phyloP scores from a whole-genome alignment of 179 eudicot species.

The Corrigiola litoralis region DNA sequence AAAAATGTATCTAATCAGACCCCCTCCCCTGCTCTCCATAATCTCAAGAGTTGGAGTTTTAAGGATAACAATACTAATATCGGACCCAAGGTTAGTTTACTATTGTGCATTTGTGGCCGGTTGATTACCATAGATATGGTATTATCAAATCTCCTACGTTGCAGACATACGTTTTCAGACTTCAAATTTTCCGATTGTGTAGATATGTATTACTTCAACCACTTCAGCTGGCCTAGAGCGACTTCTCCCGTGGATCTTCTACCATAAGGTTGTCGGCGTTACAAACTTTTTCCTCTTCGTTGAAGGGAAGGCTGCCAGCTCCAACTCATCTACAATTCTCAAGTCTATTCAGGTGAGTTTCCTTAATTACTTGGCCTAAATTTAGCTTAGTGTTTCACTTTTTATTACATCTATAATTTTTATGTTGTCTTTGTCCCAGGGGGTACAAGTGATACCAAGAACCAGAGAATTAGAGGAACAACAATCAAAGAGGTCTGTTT shows the following conservation, averaged over 20 bases:
- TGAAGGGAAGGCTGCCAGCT: slow-evolving; percentile 90
- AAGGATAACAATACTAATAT: slow-evolving; percentile 23
- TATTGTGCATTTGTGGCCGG: not conserved
- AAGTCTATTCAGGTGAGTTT: slow-evolving; percentile 74
- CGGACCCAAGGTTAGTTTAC: slow-evolving; percentile 43
- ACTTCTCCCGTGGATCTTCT: slow-evolving; percentile 84
- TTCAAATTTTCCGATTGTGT: not conserved
- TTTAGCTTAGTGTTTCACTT: too few relatives aligned
- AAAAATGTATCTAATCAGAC: slow-evolving; percentile 25
- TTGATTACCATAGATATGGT: too few relatives aligned
- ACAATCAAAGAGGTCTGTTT: slow-evolving; percentile 74
- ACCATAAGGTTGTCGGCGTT: slow-evolving; percentile 86
- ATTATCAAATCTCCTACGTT: too few relatives aligned
- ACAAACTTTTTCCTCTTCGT: slow-evolving; percentile 75
- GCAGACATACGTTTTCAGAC: too few relatives aligned
- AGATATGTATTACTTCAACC: slow-evolving; percentile 90
- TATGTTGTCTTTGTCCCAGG: slow-evolving; percentile 35
- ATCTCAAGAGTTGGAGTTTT: slow-evolving; percentile 49
- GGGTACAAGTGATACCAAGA: slow-evolving; percentile 76
- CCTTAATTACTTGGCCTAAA: not conserved
- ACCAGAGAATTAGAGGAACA: slow-evolving; percentile 78
- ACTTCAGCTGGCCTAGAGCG: slow-evolving; percentile 88
- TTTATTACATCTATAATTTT: too few relatives aligned
- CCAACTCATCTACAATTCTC: slow-evolving; percentile 58
- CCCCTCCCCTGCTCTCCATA: slow-evolving; percentile 33